A percentile compares a stretch with the other conserved stretches of the same genome.
These are phyloP conservation scores for Tolypocladium pustulatum DNA, from an alignment of 2,329 filamentous ascomycete genomes.

Conservation along the genomic window DNA sequence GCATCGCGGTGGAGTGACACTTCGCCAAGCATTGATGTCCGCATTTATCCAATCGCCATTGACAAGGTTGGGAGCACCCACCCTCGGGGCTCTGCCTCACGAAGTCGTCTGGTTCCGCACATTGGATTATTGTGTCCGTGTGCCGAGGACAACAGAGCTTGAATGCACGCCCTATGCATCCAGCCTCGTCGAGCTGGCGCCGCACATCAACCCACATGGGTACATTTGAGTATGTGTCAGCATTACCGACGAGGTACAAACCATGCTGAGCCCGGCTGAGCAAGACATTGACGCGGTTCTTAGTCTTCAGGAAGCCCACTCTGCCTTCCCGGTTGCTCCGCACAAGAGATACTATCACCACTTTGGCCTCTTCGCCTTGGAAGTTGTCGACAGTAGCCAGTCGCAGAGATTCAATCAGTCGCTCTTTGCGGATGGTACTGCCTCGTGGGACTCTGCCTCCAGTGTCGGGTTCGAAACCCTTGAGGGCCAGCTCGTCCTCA, in stretches of 20 bases:
- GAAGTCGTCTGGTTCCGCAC: conserved; percentile 49
- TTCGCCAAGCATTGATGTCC: too few species aligned
- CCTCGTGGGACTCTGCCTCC: conserved; percentile 1
- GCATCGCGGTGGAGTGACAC: too few species aligned
- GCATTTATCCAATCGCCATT: conserved; percentile 34
- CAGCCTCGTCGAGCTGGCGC: too few species aligned
- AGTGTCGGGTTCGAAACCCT: conserved; percentile 19
- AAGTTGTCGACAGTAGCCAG: conserved; percentile 66
- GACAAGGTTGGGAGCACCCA: conserved; percentile 45
- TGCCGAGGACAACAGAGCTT: conserved; percentile 53
- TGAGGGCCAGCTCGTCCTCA: conserved; percentile 40
- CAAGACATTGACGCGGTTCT: conserved; percentile 61
- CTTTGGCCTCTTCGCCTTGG: conserved; percentile 64
- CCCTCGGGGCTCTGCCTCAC: conserved; percentile 46
- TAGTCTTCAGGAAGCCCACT: conserved; percentile 55
- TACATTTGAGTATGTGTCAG: conserved; percentile 43
- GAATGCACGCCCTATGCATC: conserved; percentile 37
- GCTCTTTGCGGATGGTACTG: conserved; percentile 13
- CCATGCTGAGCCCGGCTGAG: conserved; percentile 57
- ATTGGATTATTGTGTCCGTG: conserved; percentile 33
- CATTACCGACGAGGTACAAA: conserved; percentile 61
- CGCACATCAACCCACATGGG: conserved; percentile 53
- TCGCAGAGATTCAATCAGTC: conserved; percentile 36
- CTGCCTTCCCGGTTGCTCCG: conserved; percentile 51
- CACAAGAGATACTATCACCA: conserved; percentile 61